Evolutionary conservation across 306 rosid species (phyloP).

Genomic region (Inga oerstediana): DNA sequence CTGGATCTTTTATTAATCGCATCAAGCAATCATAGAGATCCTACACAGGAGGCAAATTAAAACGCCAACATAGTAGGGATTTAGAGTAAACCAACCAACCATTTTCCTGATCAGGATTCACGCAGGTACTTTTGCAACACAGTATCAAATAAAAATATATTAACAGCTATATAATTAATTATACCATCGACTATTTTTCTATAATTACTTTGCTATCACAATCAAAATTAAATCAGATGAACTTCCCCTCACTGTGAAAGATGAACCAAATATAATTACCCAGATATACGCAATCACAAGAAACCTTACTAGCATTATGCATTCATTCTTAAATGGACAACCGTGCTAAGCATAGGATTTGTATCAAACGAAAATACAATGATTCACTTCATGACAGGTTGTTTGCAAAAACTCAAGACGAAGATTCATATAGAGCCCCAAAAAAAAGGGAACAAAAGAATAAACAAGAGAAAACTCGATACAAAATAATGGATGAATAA

Average conservation of each 20-base stretch:
- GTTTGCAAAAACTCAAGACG: background rate
- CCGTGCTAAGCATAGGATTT: background rate
- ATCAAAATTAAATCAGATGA: no score
- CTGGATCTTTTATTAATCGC: slow-evolving; percentile 69
- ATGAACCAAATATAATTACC: no score
- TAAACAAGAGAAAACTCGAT: background rate
- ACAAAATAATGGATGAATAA: background rate
- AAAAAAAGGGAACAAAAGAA: background rate
- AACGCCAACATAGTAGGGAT: slow-evolving; percentile 21
- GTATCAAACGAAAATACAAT: background rate
- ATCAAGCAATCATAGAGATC: slow-evolving; percentile 76
- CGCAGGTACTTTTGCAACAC: background rate
- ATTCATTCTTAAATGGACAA: background rate
- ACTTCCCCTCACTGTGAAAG: no score
- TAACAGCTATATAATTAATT: background rate
- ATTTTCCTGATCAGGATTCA: background rate
- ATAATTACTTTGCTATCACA: background rate
- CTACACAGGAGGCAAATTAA: slow-evolving; percentile 45
- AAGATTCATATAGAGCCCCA: background rate
- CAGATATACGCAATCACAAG: background rate
- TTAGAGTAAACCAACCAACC: slow-evolving; percentile 21
- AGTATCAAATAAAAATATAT: slow-evolving; percentile 7
- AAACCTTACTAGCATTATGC: background rate
- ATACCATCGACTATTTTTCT: background rate
- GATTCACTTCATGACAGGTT: background rate